Evolutionary conservation across 176 grass and related monocot species (phyloP).

Genomic region (Triticum timopheevii): DNA sequence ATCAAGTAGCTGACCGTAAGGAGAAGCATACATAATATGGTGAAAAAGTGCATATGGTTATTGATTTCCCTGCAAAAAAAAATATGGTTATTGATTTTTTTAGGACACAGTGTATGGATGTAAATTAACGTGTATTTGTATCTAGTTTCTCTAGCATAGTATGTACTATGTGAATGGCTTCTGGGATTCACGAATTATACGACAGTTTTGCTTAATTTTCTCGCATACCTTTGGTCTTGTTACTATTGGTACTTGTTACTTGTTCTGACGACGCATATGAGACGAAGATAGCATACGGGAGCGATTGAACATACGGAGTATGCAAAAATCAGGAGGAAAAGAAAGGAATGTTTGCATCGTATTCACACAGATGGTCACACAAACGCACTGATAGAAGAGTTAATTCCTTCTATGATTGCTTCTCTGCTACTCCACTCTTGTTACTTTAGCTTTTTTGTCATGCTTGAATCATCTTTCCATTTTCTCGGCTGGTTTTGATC

Average conservation of each 20-base stretch:
- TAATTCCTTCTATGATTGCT: background rate
- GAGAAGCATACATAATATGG: background rate
- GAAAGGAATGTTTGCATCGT: background rate
- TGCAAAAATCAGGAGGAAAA: background rate
- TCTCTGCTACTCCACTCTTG: background rate
- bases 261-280: background rate
- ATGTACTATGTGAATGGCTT: background rate
- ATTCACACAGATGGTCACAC: background rate
- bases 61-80: no score
- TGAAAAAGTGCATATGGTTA: constrained; percentile 8
- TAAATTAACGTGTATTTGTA: background rate
- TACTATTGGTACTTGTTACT: background rate
- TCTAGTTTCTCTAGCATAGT: background rate
- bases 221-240: background rate
- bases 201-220: background rate
- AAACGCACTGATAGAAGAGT: background rate
- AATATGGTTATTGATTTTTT: background rate
- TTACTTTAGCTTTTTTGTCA: background rate
- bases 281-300: background rate
- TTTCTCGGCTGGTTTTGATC: background rate
- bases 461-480: background rate
- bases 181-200: background rate
- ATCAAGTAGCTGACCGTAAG: constrained; percentile 4
- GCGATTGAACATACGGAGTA: background rate
- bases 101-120: background rate